These are phyloP conservation scores for Sporodiniella umbellata DNA, from an alignment of 371 early-diverging fungal species.

Conservation along the genomic window DNA sequence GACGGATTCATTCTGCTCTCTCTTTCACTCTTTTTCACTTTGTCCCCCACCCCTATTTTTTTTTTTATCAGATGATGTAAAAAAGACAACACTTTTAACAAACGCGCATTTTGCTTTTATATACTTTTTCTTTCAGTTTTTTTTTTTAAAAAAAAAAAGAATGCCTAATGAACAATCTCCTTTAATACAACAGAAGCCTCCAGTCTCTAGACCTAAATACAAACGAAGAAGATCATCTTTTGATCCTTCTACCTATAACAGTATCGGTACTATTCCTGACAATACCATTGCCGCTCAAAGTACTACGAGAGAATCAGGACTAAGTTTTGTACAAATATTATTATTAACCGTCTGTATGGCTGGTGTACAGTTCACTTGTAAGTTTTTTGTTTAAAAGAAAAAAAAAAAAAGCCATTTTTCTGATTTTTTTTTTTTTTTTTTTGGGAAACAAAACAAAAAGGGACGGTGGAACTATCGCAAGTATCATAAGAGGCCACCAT, in stretches of 20 bases:
- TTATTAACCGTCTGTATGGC: conserved; percentile 54
- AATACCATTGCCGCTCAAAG: conserved; percentile 4
- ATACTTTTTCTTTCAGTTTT: conserved; percentile 7
- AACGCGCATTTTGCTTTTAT: conserved; percentile 1
- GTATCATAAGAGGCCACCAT: conserved; percentile 5
- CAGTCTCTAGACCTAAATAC: conserved; percentile 33
- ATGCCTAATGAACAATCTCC: conserved; percentile 12
- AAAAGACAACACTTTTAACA: background rate
- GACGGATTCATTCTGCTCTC: too few species aligned
- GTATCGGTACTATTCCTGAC: conserved; percentile 26
- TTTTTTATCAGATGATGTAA: background rate
- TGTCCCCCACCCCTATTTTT: too few species aligned
- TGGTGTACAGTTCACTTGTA: conserved; percentile 64
- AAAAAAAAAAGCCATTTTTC: background rate
- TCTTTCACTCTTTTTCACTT: too few species aligned
- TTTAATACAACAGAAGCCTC: conserved; percentile 27
- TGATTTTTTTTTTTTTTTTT: conserved; percentile 7
- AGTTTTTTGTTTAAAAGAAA: conserved; percentile 16
- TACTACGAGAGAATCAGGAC: conserved; percentile 16
- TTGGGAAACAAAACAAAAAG: too few species aligned
- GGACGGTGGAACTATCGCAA: conserved; percentile 56
- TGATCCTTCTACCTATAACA: conserved; percentile 45
- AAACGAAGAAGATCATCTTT: conserved; percentile 43
- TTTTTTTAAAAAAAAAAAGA: background rate
- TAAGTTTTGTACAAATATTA: conserved; percentile 18